Base-by-base conservation (phyloP, 257 asterid genomes). In the Prunella vulgaris region DNA sequence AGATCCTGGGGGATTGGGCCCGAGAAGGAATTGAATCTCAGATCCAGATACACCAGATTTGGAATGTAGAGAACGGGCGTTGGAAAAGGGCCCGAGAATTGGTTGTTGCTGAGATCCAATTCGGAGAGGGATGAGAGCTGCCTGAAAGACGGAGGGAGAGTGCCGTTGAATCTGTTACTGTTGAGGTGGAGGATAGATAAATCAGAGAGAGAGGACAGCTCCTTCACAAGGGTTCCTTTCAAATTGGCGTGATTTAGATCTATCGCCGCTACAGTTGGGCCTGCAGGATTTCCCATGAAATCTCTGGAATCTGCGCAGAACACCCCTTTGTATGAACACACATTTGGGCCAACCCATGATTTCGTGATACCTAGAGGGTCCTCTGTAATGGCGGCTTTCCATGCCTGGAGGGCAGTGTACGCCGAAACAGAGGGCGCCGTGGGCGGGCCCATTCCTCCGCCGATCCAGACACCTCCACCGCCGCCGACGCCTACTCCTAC, bases 161-260 rank as follows among this genome's bases (percentile, higher is more conserved):
- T 30, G 38, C 98, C 98, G 17, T 60, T 38, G 74, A 92, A 93
- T 20, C 92, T 82, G 82, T 93, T 93, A 77, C 71, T 79, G 75
- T 93, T 93, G 73, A 90, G 85, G 63, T 93, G 98, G 52, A 93
- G 79, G 7, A 93, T 49, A 12, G 88, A 69, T 9, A 90, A 22
- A 15, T 88, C 92, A 0, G 89, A 27, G 54, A 93, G 85, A 3
- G 65, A 17, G 7, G 90, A 73, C 57, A 93, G 81, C 40, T 85
- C 90, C 28, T 70, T 59, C 10, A 87, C 95, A 0, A 93, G 83
- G 37, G 53, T 60, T 12, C 98, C 97, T 65, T 71, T 80, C 14
- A 93, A 78, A 60, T 85, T 86, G 18, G 85, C 96, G 51, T 80
- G 96, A 79, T 93, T 93, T 10, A 93, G 97, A 84, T 93, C 98